Evolutionary conservation across 116 monocot species (phyloP).

Genomic region (Posidonia oceanica): DNA sequence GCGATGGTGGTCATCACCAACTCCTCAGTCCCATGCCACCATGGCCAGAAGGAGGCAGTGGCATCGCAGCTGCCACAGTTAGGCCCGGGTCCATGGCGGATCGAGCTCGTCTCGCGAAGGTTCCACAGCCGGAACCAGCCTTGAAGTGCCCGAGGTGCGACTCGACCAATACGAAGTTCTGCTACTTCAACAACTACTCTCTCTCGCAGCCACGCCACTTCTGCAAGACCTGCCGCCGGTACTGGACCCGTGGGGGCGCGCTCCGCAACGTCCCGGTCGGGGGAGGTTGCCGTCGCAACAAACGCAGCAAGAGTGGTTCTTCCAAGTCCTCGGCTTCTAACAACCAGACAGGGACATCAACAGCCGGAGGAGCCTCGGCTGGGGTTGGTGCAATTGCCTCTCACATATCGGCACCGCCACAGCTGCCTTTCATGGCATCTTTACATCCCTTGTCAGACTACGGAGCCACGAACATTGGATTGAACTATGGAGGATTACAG

Average conservation of each 20-base stretch:
- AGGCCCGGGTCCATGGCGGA: conserved; percentile 56
- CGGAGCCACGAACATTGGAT: conserved; percentile 19
- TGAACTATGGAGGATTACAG: conserved; percentile 30
- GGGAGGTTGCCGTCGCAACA: conserved; percentile 80
- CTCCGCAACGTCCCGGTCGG: conserved; percentile 77
- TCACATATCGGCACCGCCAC: conserved; percentile 1
- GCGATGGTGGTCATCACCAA: conserved; percentile 6
- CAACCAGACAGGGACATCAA: background rate
- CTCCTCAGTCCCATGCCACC: background rate
- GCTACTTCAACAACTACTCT: conserved; percentile 85
- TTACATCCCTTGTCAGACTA: conserved; percentile 33
- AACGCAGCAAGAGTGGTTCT: conserved; percentile 27
- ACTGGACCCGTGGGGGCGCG: conserved; percentile 80
- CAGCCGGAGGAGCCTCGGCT: background rate
- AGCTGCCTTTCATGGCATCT: conserved; percentile 46
- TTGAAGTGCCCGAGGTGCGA: conserved; percentile 78
- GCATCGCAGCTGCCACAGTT: background rate
- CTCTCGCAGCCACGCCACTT: conserved; percentile 83
- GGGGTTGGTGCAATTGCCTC: conserved; percentile 3
- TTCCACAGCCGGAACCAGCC: conserved; percentile 53
- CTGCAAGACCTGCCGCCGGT: conserved; percentile 89
- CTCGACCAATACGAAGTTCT: conserved; percentile 84
- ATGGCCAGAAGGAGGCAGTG: background rate
- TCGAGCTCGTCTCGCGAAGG: conserved; percentile 48
- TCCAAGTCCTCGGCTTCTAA: conserved; percentile 23